Evolutionary conservation across 179 eudicot species (phyloP).

Genomic region (Corrigiola litoralis): DNA sequence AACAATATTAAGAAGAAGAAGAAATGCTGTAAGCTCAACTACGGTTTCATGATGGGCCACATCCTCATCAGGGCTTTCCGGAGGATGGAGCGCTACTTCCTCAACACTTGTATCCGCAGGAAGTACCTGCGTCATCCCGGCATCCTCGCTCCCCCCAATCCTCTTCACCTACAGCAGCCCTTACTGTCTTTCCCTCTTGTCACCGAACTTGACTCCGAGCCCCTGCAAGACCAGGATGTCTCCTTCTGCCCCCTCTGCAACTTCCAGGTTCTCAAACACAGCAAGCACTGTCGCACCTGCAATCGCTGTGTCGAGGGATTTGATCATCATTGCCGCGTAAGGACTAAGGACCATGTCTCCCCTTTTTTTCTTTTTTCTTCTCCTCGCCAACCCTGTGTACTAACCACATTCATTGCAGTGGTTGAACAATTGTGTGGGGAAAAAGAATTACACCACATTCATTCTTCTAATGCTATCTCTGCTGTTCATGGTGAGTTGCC

Average conservation of each 20-base stretch:
- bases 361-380: background rate
- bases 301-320: slow-evolving; percentile 93
- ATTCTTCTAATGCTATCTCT: slow-evolving; percentile 67
- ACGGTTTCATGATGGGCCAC: slow-evolving; percentile 54
- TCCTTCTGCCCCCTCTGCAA: slow-evolving; percentile 78
- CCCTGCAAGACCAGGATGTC: slow-evolving; percentile 32
- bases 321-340: slow-evolving; percentile 95
- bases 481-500: slow-evolving; percentile 63
- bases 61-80: slow-evolving; percentile 49
- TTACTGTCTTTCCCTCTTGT: slow-evolving; percentile 77
- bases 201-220: slow-evolving; percentile 46
- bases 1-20: slow-evolving; percentile 33
- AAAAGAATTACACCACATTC: slow-evolving; percentile 80
- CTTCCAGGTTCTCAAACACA: slow-evolving; percentile 61
- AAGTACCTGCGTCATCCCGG: slow-evolving; percentile 63
- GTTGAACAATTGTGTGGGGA: slow-evolving; percentile 95
- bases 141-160: slow-evolving; percentile 19
- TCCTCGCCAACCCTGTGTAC: background rate
- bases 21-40: slow-evolving; percentile 40
- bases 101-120: slow-evolving; percentile 64
- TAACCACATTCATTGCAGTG: slow-evolving; percentile 45
- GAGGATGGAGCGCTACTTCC: slow-evolving; percentile 68
- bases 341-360: background rate
- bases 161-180: slow-evolving; percentile 59
- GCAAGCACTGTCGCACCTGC: slow-evolving; percentile 90